Evolutionary conservation across 2,329 filamentous ascomycete genomes (phyloP), one percentile per base, ranked within the genome.

Genomic region (Xylariaceae sp.): DNA sequence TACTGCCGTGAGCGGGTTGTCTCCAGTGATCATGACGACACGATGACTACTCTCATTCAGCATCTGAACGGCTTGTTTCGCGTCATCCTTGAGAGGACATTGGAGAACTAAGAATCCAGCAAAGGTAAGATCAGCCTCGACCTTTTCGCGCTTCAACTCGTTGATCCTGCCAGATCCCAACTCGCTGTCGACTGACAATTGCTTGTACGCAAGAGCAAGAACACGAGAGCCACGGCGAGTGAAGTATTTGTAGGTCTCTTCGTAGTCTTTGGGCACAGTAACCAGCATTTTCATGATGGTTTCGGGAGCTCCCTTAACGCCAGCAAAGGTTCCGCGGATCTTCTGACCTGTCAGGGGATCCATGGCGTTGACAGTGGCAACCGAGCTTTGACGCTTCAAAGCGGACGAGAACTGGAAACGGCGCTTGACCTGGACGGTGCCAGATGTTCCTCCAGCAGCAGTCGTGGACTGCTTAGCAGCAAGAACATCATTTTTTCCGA

Each of bases 241-340:
- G 65, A 97, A 99, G 73, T 96, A 90, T 71, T 97, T 99, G 81
- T 85, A 99, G 0, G 94, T 99, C 72, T 97, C 94, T 67, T 99
- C 94, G 64, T 99, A 99, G 66, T 95, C 83, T 1, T 83, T 77
- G 7, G 94, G 94, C 10, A 90, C 81, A 32, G 86, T 79, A 33
- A 89, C 79, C 54, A 99, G 78, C 88, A 96, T 96, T 66, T 88
- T 91, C 69, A 89, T 85, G 62, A 99, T 96, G 0, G 94, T 99
- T 73, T 99, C 94, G 1, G 94, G 94, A 7, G 94, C 94, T 66
- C 94, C 94, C 74, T 99, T 99, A 58, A 97, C 94, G 67, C 85
- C 90, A 47, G 90, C 92, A 66, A 99, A 96, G 0, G 94, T 96
- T 55, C 88, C 86, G 66, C 83, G 89, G 52, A 85, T 74, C 71